Base-by-base conservation (phyloP, 78 protist species). In the Chrysochromulina tobinii region DNA sequence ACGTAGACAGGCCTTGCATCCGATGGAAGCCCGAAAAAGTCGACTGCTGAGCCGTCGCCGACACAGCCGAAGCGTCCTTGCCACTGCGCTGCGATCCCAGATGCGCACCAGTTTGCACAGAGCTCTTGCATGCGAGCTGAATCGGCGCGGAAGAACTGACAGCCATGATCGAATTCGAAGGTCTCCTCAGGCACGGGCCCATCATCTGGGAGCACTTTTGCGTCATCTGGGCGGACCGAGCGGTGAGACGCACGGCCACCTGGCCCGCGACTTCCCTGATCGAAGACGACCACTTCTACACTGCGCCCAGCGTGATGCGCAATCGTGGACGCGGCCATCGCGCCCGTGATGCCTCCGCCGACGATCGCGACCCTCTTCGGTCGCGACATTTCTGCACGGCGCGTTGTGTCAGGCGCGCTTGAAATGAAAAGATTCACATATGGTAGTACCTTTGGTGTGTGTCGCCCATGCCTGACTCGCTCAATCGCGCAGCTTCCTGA, bases 241-340 rank as follows among this genome's bases (percentile, higher is more conserved):
- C 79, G 79, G 51, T 69, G 79, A 18, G 79, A 69, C 25, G 79
- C 79, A 3, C 79, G 79, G 23, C 79, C 79, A 51, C 79, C 79
- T 2, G 79, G 79, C 18, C 79, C 79, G 7, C 79, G 38, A 7
- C 55, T 15, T 3, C 79, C 79, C 50, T 69, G 79, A 51, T 69
- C 79, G 17, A 69, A 69, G 79, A 69, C 25, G 51, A 17, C 7
- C 51, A 69, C 55, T 51, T 38, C 79, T 27, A 3, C 14, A 23
- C 7, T 14, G 53, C 38, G 38, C 38, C 38, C 38, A 38, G 38
- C 38, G 38, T 38, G 38, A 38, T 17, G 51, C 14, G 79, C 79
- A 5, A 64, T 9, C 25, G 7, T 12, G 69, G 69, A 64, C 6
- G 79, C 79, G 11, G 79, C 79, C 8, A 15, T 5, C 15, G 79